Base-by-base conservation (phyloP, 768 basidiomycete species). In the Tricholoma furcatifolium region DNA sequence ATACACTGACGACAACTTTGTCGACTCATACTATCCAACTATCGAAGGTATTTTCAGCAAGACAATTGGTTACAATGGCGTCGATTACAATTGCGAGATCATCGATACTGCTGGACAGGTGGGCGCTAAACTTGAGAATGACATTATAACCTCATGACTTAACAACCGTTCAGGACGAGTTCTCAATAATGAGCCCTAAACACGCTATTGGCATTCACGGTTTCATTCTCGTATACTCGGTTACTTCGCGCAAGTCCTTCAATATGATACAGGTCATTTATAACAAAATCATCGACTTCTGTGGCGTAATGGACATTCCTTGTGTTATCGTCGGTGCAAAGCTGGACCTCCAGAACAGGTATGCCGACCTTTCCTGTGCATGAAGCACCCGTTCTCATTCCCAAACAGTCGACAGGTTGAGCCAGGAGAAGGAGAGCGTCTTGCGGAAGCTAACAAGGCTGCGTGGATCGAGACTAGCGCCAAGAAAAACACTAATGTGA, bases 31-130 rank as follows among this genome's bases (percentile, higher is more conserved):
- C 73, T 91, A 92, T 71, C 93, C 94, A 30, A 96, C 93, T 56
- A 93, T 94, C 67, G 93, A 96, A 70, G 81, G 74, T 60, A 86
- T 84, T 21, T 86, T 85, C 63, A 74, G 79, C 51, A 94, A 93
- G 74, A 79, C 75, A 50, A 79, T 97, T 65, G 79, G 75, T 59
- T 82, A 85, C 73, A 86, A 88, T 45, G 93, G 93, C 48, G 74
- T 79, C 17, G 88, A 93, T 56, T 96, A 90, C 63, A 84, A 91
- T 55, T 93, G 92, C 73, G 91, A 95, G 74, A 90, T 98, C 70
- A 87, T 95, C 60, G 94, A 97, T 71, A 95, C 92, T 47, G 94
- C 94, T 31, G 95, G 95, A 32, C 93, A 95, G 80, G 93, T 92
- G 51, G 55, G 81, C 69, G 36, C 14, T n/a, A 21, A 21, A 31